Base-by-base conservation (phyloP, 441 rosid species). In the Capsella rubella region DNA sequence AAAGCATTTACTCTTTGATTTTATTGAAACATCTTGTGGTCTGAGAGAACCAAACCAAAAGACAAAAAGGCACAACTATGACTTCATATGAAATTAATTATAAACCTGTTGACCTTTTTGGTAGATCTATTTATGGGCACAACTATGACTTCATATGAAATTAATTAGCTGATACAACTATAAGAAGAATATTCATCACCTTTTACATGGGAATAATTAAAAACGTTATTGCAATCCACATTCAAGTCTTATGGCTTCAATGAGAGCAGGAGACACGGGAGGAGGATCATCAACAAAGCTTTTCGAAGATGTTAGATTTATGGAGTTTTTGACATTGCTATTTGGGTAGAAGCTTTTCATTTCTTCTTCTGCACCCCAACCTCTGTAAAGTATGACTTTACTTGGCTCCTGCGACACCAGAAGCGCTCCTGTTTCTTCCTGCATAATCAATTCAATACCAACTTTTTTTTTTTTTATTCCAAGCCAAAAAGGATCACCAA, bases 371-470 rank as follows among this genome's bases (percentile, higher is more conserved):
- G 89, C 95, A 1, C 95, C 98, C 98, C 98, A 93, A 64, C 97
- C 96, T 8, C 96, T 77, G 81, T 93, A 95, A 14, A 93, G 89
- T 76, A 93, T 91, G 51, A 95, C 88, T 81, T 91, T 95, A 82
- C 86, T 88, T 57, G 98, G 97, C 87, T 93, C 99, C 80, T 86
- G 99, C 53, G 97, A 95, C 69, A 92, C 87, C 18, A 92, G 80
- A 76, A 91, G 67, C 9, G 91, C 91, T 21, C 97, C 98, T 8
- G 98, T 95, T 59, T 87, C 96, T 91, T 91, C 88, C 98, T 94
- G 89, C 73, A 67, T 25, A 58, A 35, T 47, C 14, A 52, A 46
- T 68, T 47, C 32, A 29, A 43, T 11, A 54, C 35, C 67, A 60
- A 13, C 6, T 8, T 32, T 1, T 31, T 39, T 37, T 67, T 21